Percentiles rank a stretch among this genome's conserved stretches.
phyloP scores from a whole-genome alignment of 2,329 filamentous ascomycete genomes.

The Talaromyces amestolkiae region DNA sequence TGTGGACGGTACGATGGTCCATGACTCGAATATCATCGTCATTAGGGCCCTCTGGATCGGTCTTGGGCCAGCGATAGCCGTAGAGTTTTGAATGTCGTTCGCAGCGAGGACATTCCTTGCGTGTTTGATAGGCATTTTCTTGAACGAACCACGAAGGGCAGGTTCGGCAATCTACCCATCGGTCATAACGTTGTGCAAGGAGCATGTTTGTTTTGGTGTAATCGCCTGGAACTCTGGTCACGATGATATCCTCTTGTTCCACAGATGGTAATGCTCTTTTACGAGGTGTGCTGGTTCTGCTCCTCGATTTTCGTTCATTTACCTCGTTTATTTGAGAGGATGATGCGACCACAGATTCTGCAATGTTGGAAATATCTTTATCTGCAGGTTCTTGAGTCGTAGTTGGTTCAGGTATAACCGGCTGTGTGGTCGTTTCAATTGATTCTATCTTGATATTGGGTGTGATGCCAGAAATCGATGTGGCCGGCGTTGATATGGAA shows the following conservation, averaged over 20 bases:
- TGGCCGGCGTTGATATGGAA: slow-evolving; percentile 34
- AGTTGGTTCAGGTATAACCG: not conserved
- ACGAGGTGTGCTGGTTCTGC: slow-evolving; percentile 24
- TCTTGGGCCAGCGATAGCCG: slow-evolving; percentile 95
- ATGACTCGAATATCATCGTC: slow-evolving; percentile 70
- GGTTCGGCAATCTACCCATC: slow-evolving; percentile 85
- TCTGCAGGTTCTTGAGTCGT: not conserved
- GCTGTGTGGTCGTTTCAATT: slow-evolving; percentile 4
- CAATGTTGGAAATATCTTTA: not conserved
- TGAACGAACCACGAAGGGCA: slow-evolving; percentile 84
- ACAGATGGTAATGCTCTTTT: slow-evolving; percentile 38
- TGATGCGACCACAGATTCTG: slow-evolving; percentile 10
- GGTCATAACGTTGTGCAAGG: slow-evolving; percentile 70
- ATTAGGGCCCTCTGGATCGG: slow-evolving; percentile 69
- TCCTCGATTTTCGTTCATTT: slow-evolving; percentile 22
- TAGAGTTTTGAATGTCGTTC: slow-evolving; percentile 95
- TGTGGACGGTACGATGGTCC: slow-evolving; percentile 83
- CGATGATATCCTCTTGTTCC: slow-evolving; percentile 32
- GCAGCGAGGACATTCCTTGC: slow-evolving; percentile 82
- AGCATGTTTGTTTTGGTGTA: slow-evolving; percentile 79
- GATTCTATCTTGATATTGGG: slow-evolving; percentile 24
- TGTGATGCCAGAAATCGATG: slow-evolving; percentile 33
- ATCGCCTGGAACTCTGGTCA: slow-evolving; percentile 64
- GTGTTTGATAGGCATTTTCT: slow-evolving; percentile 80
- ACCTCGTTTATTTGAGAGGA: slow-evolving; percentile 16